Base-by-base conservation (phyloP, 345 rosid genomes). In the Fremontodendron californicum region DNA sequence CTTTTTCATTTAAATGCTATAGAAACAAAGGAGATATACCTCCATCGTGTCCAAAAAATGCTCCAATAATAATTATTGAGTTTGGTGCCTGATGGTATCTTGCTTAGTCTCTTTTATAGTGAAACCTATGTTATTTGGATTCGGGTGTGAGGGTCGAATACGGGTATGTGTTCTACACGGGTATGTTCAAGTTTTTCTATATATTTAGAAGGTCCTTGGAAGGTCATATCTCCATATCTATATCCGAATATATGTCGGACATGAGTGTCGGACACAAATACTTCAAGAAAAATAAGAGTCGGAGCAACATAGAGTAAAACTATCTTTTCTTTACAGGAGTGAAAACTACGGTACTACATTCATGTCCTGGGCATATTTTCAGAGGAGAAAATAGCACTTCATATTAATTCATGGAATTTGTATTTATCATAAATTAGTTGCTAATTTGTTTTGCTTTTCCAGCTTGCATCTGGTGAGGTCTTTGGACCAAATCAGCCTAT, bases 391-490 rank as follows among this genome's bases (percentile, higher is more conserved):
- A 13, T 60, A 31, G 39, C 19, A 2, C 2, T 68, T 68, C 21
- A 43, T 37, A 51, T 21, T n/a, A 25, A 4, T n/a, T 21, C 9
- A 42, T 11, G 10, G 18, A 6, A 15, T 61, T 61, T 31, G 0
- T 31, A 15, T 31, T 29, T 29, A 25, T 33, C 40, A 39, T 31
- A 51, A 49, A 10, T 63, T 75, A 19, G 29, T 75, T n/a, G 51
- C 73, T 75, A 43, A 76, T 27, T 76, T 76, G 65, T 78, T 65
- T 52, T 60, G 43, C 5, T 75, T 35, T 65, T 71, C 69, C 87
- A 96, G 99, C 92, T 96, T 84, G 99, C 99, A 46, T 88, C 97
- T 64, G 99, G 99, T 68, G 89, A 83, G 82, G 98, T 96, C 74
- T 92, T 96, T 61, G 99, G 99, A 37, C 93, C 86, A 54, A 87